phyloP scores from a whole-genome alignment of 2,329 filamentous ascomycete genomes.

The Emergomyces orientalis region DNA sequence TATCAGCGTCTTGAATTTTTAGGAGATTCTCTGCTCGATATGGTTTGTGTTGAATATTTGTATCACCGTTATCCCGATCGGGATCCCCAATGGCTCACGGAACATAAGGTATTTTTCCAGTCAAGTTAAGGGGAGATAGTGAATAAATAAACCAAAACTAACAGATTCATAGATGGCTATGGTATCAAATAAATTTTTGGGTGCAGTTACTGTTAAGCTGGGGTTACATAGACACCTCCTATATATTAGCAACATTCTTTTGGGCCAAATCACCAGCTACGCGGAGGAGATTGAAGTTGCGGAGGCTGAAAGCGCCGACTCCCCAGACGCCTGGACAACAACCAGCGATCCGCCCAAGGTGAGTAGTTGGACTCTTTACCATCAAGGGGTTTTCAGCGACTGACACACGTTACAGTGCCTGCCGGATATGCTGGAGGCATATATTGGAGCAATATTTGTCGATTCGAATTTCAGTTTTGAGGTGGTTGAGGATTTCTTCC shows the following conservation, averaged over 20 bases:
- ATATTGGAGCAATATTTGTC: constrained; percentile 82
- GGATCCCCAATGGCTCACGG: constrained; percentile 93
- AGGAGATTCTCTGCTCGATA: constrained; percentile 79
- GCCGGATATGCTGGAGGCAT: constrained; percentile 80
- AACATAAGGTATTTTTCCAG: constrained; percentile 62
- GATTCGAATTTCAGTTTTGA: constrained; percentile 72
- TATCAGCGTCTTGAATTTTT: constrained; percentile 91
- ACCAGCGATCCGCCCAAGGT: constrained; percentile 37
- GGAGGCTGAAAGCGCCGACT: constrained; percentile 24
- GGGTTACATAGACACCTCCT: constrained; percentile 66
- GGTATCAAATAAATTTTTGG: constrained; percentile 92
- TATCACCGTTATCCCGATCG: constrained; percentile 66
- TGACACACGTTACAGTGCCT: constrained; percentile 44
- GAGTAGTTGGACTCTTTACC: constrained; percentile 29
- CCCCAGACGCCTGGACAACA: constrained; percentile 37
- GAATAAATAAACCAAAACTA: background rate
- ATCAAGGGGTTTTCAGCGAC: constrained; percentile 19
- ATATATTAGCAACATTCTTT: constrained; percentile 31
- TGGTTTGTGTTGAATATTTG: constrained; percentile 73
- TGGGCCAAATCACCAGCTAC: constrained; percentile 43
- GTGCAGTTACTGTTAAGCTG: constrained; percentile 67
- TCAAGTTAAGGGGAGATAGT: constrained; percentile 12
- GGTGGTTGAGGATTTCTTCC: constrained; percentile 68
- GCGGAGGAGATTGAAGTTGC: constrained; percentile 29
- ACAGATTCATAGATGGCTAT: constrained; percentile 62